phyloP scores from a whole-genome alignment of 805 yeast species.

The Metschnikowia lochheadii region DNA sequence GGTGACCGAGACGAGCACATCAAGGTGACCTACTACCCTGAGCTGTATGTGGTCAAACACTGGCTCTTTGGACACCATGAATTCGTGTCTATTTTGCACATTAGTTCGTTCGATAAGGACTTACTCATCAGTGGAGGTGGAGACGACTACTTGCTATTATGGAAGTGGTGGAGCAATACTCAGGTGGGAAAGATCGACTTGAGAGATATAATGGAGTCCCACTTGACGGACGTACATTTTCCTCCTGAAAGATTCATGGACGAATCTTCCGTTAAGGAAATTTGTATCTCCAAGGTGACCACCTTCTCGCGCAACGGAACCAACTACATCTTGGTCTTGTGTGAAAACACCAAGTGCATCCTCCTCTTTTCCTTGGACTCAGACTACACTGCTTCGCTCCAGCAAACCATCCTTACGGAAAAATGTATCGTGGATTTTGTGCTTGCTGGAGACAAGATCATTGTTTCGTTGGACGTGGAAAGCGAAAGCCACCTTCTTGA shows the following conservation, averaged over 20 bases:
- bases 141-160: constrained; percentile 64
- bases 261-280: constrained; percentile 48
- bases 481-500: constrained; percentile 24
- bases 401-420: constrained; percentile 26
- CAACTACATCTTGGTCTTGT: constrained; percentile 40
- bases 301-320: constrained; percentile 23
- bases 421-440: constrained; percentile 29
- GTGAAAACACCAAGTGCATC: constrained; percentile 49
- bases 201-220: constrained; percentile 33
- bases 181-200: constrained; percentile 49
- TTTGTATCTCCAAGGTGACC: constrained; percentile 45
- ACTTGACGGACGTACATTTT: constrained; percentile 52
- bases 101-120: constrained; percentile 48
- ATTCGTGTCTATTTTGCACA: constrained; percentile 65
- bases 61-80: constrained; percentile 86
- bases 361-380: constrained; percentile 32
- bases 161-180: constrained; percentile 68
- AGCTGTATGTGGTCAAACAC: constrained; percentile 69
- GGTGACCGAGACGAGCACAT: constrained; percentile 97
- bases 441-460: constrained; percentile 15
- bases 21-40: constrained; percentile 75
- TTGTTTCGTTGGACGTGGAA: constrained; percentile 33
- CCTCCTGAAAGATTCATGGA: constrained; percentile 65
- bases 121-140: constrained; percentile 86
- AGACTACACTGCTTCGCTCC: constrained; percentile 24